Evolutionary conservation across 371 early-diverging fungal genomes (phyloP), one percentile per base, ranked within the genome.

Genomic region (Zancudomyces culisetae): DNA sequence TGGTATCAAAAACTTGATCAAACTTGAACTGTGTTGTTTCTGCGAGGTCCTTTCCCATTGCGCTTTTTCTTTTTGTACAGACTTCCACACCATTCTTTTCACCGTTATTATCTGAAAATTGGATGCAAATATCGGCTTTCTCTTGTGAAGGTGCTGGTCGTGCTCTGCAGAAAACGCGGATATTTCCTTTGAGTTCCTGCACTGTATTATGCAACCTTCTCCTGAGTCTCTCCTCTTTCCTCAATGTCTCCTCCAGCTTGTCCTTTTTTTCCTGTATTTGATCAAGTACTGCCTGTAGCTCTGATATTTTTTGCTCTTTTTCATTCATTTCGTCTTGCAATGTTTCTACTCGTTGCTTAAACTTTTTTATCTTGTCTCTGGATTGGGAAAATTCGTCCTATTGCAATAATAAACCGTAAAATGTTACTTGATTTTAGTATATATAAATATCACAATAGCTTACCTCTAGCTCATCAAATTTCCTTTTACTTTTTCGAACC

Each of bases 141-240:
- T 40, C 56, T 23, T 53, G 50, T 43, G 54, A 64, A 12, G 54
- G 43, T 53, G 42, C 55, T 12, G 98, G 98, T 30, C 95, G 79
- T 15, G 98, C 85, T 42, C 99, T 70, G 64, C 97, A 97, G 63
- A 98, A 93, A 15, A 97, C 96, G 23, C 98, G 79, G 49, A 98
- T 94, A 54, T 94, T 90, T 41, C 99, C 99, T 62, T 94, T 95
- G 35, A 98, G 71, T 68, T 98, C 96, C 62, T 87, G 93, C 43
- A 92, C 79, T 0, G 80, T 82, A 60, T 96, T 93, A 69, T 96
- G 97, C 23, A 91, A 60, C 39, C 72, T 64, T 52, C 92, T 73
- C 15, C 95, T 76, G 2, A 74, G 60, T 1, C 72, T 77, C 60
- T 96, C 96, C 47, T 81, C 83, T 18, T 74, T 70, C 39, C 85